phyloP scores from a whole-genome alignment of 2,329 filamentous ascomycete species.

The Ceratocystiopsis sp. region DNA sequence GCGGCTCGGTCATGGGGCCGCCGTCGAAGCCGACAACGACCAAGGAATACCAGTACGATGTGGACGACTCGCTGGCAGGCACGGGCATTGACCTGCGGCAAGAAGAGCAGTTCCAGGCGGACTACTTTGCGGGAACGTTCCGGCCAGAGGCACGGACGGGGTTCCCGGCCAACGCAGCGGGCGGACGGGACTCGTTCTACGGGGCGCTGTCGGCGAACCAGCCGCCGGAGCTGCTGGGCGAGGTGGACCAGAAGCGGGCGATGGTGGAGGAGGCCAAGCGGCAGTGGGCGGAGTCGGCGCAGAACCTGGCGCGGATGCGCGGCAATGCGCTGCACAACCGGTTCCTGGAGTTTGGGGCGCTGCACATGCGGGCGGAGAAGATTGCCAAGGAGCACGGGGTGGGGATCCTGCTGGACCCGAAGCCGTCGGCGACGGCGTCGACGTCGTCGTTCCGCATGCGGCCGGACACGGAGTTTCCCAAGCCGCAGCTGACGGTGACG shows the following conservation, averaged over 20 bases:
- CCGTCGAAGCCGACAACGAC: conserved; percentile 45
- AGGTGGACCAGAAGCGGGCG: conserved; percentile 42
- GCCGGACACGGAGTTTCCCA: conserved; percentile 30
- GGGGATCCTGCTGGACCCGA: conserved; percentile 36
- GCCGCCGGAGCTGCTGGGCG: conserved; percentile 27
- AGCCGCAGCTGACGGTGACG: conserved; percentile 34
- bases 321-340: conserved; percentile 58
- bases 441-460: conserved; percentile 28
- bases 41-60: conserved; percentile 51
- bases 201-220: conserved; percentile 51
- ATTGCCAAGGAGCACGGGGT: conserved; percentile 42
- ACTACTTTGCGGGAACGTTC: conserved; percentile 36
- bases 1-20: conserved; percentile 30
- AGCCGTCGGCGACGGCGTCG: conserved; percentile 19
- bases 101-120: conserved; percentile 68
- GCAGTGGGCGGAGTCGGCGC: conserved; percentile 49
- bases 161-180: conserved; percentile 36
- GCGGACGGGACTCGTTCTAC: conserved; percentile 41
- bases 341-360: conserved; percentile 49
- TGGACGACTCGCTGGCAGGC: conserved; percentile 67
- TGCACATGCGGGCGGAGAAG: conserved; percentile 40
- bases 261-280: conserved; percentile 47
- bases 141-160: conserved; percentile 31
- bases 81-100: conserved; percentile 77
- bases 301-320: conserved; percentile 38